Base-by-base conservation (phyloP, 768 basidiomycete species). In the Hydnum rufescens region DNA sequence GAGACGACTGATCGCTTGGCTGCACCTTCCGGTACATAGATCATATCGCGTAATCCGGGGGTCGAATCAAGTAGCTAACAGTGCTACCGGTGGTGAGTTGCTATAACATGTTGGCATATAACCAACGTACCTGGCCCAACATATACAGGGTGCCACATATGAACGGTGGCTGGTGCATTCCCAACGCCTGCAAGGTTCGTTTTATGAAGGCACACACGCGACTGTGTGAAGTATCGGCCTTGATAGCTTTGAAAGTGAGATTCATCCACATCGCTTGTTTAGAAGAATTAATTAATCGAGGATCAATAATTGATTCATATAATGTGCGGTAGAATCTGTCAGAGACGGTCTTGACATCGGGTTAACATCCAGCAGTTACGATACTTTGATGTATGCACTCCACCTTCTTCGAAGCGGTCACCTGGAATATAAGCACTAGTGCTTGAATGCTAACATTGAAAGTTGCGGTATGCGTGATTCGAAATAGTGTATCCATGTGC, bases 181-280 rank as follows among this genome's bases (percentile, higher is more conserved):
- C 76, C 36, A 95, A 67, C 42, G 88, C 71, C 64, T 95, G 90
- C 25, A 90, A 68, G 43, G 95, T 78, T 44, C 93, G 67, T 59
- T 82, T 74, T 26, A 96, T 72, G 55, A 95, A 76, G 1, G 88
- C 86, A 62, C 78, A 78, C 18, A 82, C 73, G 5, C 93, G 73
- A 46, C 75, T 75, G 0, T 64, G 54, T 52, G 74, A 72, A 30
- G 59, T 60, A 57, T 81, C 80, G 2, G 71, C 72, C 65, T 92
- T 93, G 57, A 95, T 66, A 2, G 84, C 80, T 59, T 86, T 90
- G 75, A 92, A 92, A 19, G 96, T 64, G 18, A 99, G 66, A 62
- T 96, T 97, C 53, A 99, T 74, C 64, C 93, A 97, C 80, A 97
- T 84, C 3, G 90, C 89, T 63, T 97, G 90, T 61, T 97, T 97